Evolutionary conservation across 164 flowering plant genomes (phyloP), one percentile per base, ranked within the genome.

Genomic region (Akebia trifoliata): DNA sequence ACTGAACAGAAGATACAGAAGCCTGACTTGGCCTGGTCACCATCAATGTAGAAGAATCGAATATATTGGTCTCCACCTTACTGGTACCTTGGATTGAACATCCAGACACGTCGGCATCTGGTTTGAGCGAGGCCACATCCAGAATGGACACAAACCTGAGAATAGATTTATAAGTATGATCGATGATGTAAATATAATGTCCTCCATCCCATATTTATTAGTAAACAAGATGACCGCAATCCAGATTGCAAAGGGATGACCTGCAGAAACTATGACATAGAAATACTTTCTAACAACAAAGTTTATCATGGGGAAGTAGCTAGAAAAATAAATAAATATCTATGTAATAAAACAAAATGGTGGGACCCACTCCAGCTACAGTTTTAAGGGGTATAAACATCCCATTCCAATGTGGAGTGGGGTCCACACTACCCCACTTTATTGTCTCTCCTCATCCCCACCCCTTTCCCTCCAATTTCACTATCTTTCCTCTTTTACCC

Each of bases 61-160:
- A 82, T 64, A 85, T 64, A 26, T 73, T 75, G n/a, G 40, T 58
- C n/a, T 61, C 71, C 43, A 37, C 18, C 57, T 62, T 66, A 35
- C 24, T 69, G 22, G 48, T 63, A 54, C 55, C 75, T 67, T 73
- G 74, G 57, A 40, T 34, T 17, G 61, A 45, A 59, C 71, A 50
- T 38, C 72, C 81, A 65, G 69, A 48, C 59, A 63, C 73, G 15
- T 73, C 82, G 30, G 64, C 57, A 50, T 67, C 83, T 51, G 88
- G 94, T 71, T 90, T 93, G 51, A 89, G 75, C 54, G 95, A 72
- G 35, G 75, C 72, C 43, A 79, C 97, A 69, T 93, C 98, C 63
- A 93, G 60, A 59, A 85, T 72, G 34, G 86, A 82, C 24, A 93
- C 95, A 79, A 93, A 93, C 83, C 98, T 93, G 79, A 36, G 61